Base-by-base conservation (phyloP, 148 eudicot species). In the Camellia granthamiana region DNA sequence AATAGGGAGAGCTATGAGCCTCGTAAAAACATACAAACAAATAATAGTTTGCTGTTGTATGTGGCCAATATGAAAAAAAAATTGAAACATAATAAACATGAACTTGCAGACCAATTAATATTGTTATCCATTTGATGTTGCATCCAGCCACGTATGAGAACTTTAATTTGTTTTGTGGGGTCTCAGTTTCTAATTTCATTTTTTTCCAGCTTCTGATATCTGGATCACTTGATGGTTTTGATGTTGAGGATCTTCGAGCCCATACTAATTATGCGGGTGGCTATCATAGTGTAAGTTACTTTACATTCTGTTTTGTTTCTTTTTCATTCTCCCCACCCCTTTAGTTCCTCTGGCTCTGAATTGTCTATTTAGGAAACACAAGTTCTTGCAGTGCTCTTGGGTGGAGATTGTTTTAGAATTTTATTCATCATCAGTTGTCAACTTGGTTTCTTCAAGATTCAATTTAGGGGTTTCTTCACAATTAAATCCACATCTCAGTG, bases 261-360 rank as follows among this genome's bases (percentile, higher is more conserved):
- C 74, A 92, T 83, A 79, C 97, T n/a, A 93, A 91, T 83, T 95
- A 95, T 86, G 87, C 91, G 1, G 98, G 98, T 49, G 98, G 99
- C 75, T 95, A 95, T 86, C 93, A 95, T 81, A 82, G 88, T 75
- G 99, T 95, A 86, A 81, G 89, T 78, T 78, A 2, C 79, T 38
- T n/a, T 60, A 80, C 46, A 41, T 61, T 77, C 7, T 8, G 41
- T 12, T 47, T 8, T 47, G 58, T 30, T 30, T 30, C 1, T 30
- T 30, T 30, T 30, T 30, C 38, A 30, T 30, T 47, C 19, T 8
- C 15, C 19, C 52, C 6, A 4, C 52, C 7, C 52, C 52, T 30
- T 5, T 7, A 49, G 52, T 2, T 49, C 52, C 52, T 47, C 52
- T 49, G 52, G 5, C 52, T 49, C 52, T 49, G 52, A 7, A 49